phyloP scores from a whole-genome alignment of 371 early-diverging fungal genomes.

The Zychaea mexicana region DNA sequence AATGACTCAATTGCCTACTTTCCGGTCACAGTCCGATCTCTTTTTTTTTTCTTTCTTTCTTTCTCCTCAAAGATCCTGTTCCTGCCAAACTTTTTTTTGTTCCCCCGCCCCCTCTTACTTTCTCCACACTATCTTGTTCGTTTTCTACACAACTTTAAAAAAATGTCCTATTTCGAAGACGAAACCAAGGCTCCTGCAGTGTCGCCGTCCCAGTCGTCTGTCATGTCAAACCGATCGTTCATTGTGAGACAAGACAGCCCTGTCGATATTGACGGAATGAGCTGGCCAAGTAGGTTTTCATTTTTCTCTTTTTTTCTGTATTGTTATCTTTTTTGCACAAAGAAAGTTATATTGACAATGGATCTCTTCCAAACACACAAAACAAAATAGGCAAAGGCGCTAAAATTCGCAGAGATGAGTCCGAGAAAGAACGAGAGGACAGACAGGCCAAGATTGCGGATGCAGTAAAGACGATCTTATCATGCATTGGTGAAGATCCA shows the following conservation, averaged over 20 bases:
- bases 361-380: neutral
- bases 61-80: neutral
- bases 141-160: neutral
- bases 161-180: neutral
- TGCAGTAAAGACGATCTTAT: slow-evolving; percentile 87
- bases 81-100: neutral
- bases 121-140: neutral
- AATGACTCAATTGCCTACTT: neutral
- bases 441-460: slow-evolving; percentile 79
- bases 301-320: neutral
- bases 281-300: slow-evolving; percentile 48
- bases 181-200: neutral
- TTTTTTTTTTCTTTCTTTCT: neutral
- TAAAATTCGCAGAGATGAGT: slow-evolving; percentile 75
- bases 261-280: slow-evolving; percentile 47
- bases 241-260: slow-evolving; percentile 32
- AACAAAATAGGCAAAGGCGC: slow-evolving; percentile 63
- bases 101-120: neutral
- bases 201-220: slow-evolving; percentile 18
- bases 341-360: too few relatives aligned
- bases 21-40: slow-evolving; percentile 3
- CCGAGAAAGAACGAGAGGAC: slow-evolving; percentile 65
- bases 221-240: slow-evolving; percentile 2
- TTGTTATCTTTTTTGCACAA: too few relatives aligned
- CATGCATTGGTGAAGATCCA: slow-evolving; percentile 95